Base-by-base conservation (phyloP, 2,329 filamentous ascomycete genomes). In the Boeremia exigua region DNA sequence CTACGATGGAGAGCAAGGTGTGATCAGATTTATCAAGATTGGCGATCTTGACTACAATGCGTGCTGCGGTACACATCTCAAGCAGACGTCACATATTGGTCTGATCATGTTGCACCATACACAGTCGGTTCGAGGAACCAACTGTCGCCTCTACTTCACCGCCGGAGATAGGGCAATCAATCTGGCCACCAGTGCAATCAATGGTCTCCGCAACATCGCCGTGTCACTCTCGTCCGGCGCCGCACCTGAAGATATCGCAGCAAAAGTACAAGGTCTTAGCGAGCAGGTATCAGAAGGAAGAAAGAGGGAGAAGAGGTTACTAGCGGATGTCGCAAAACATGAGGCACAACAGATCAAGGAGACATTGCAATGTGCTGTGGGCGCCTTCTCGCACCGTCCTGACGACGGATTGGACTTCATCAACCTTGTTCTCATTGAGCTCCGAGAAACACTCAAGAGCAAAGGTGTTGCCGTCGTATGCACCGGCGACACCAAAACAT, bases 21-120 rank as follows among this genome's bases (percentile, higher is more conserved):
- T 72, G 10, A 66, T 74, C 14, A 44, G 71, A 4, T 72, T 71
- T 36, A 70, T 74, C 51, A 67, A 63, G 43, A 74, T 74, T 17
- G 71, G 71, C 0, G 62, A 71, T 27, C 51, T 74, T 42, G 71
- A 74, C 25, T 71, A 69, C 48, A 74, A 74, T 39, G 68, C 71
- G 6, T 74, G 71, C 51, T 74, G 71, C 34, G 71, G 70, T 4
- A 74, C 71, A 12, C 71, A 74, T 58, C 60, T 74, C 2, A 67
- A 71, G 53, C 68, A 71, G 44, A 70, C 71, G 6, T 60, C 60
- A 1, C 71, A 74, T 43, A 70, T 74, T n/a, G 57, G 59, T 2
- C 34, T 72, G 8, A 67, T 74, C 8, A 36, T 74, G 4, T 54
- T 74, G 19, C 71, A 74, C 27, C 70, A 74, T 34, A 72, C 63